These are phyloP conservation scores for Solanum infundibuliforme DNA, from an alignment of 257 asterid genomes.

Conservation along the genomic window DNA sequence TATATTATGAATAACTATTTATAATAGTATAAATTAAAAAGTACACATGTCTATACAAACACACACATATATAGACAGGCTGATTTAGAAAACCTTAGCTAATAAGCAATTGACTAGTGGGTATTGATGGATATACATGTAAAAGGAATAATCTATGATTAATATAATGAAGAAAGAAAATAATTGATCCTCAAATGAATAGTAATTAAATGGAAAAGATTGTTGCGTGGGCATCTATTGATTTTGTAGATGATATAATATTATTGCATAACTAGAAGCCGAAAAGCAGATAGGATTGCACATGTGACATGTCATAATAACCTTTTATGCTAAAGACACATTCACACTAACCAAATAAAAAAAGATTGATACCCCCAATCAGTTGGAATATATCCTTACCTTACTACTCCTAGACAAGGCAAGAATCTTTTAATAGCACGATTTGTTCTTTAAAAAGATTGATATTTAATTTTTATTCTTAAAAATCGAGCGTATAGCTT, in stretches of 20 bases:
- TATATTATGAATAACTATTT: no score
- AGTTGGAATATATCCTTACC: constrained; percentile 13
- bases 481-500: fast-evolving
- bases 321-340: constrained; percentile 31
- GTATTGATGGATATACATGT: neutral
- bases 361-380: constrained; percentile 11
- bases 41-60: no score
- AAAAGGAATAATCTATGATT: neutral
- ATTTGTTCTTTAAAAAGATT: neutral
- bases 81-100: neutral
- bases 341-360: constrained; percentile 25
- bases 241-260: constrained; percentile 4
- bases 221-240: constrained; percentile 36
- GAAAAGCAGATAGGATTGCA: constrained; percentile 21
- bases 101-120: neutral
- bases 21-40: no score
- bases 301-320: constrained; percentile 11
- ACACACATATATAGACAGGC: no score
- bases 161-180: neutral
- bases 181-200: neutral
- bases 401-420: neutral
- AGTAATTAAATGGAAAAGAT: constrained; percentile 8
- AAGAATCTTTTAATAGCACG: neutral
- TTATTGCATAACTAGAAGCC: constrained; percentile 2
- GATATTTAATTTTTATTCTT: neutral